These are phyloP conservation scores for Cyclotella atomus DNA, from an alignment of 108 stramenopile genomes.

Conservation along the genomic window DNA sequence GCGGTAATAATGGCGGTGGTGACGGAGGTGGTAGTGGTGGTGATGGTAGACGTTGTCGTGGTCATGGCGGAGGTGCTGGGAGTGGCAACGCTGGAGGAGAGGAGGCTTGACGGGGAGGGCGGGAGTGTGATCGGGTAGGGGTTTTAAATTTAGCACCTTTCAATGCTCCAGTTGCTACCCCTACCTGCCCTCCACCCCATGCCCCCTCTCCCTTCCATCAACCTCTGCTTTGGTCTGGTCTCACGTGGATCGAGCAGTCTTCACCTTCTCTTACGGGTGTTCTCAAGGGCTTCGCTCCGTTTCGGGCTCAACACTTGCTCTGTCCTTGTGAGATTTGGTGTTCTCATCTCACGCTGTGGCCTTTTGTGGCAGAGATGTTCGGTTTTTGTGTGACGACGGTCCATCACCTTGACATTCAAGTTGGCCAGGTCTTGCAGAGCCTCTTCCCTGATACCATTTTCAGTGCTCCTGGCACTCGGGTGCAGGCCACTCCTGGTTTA, in stretches of 20 bases:
- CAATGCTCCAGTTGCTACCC: neutral
- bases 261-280: neutral
- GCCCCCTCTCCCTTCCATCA: no score
- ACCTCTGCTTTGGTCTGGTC: neutral
- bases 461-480: no score
- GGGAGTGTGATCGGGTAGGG: neutral
- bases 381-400: neutral
- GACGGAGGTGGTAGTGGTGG: neutral
- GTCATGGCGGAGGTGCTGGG: neutral
- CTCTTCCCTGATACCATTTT: neutral
- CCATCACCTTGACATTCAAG: neutral
- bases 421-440: neutral
- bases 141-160: neutral
- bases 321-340: slow-evolving; percentile 5
- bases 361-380: neutral
- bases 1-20: neutral
- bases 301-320: neutral
- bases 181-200: no score
- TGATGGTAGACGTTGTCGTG: neutral
- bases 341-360: neutral
- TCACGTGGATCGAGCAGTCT: neutral
- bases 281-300: neutral
- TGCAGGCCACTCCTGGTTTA: no score
- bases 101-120: neutral
- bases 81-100: neutral